phyloP scores from a whole-genome alignment of 768 basidiomycete species.

The Tricholoma hemisulphureum region DNA sequence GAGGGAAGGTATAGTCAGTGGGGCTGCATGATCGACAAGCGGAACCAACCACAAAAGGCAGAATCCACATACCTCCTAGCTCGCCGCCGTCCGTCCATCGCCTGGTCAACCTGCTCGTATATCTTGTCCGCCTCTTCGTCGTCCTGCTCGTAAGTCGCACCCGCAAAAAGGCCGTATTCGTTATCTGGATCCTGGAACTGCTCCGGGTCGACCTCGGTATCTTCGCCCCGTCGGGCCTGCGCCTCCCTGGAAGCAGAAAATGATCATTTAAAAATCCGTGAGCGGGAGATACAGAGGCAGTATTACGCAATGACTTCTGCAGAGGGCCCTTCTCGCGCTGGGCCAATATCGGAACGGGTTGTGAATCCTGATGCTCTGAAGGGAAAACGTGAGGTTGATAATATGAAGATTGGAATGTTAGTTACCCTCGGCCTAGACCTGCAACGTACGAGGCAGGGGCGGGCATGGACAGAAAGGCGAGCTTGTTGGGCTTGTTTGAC shows the following conservation, averaged over 20 bases:
- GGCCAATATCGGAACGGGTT: slow-evolving; percentile 97
- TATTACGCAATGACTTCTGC: slow-evolving; percentile 87
- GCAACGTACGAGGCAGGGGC: slow-evolving; percentile 97
- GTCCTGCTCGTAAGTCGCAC: slow-evolving; percentile 93
- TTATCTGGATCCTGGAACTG: slow-evolving; percentile 97
- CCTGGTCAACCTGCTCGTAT: slow-evolving; percentile 87
- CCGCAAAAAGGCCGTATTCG: slow-evolving; percentile 93
- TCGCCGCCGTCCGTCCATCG: slow-evolving; percentile 85
- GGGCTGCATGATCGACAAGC: slow-evolving; percentile 24
- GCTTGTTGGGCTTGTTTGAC: slow-evolving; percentile 62
- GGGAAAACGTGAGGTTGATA: slow-evolving; percentile 8
- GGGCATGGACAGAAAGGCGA: slow-evolving; percentile 87
- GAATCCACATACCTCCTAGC: slow-evolving; percentile 63
- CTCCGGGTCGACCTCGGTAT: slow-evolving; percentile 83
- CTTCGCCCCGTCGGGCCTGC: slow-evolving; percentile 83
- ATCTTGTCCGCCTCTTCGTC: slow-evolving; percentile 97
- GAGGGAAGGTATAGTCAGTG: slow-evolving; percentile 22
- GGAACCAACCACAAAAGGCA: slow-evolving; percentile 39
- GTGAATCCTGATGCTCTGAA: slow-evolving; percentile 93
- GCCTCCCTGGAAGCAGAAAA: slow-evolving; percentile 73
- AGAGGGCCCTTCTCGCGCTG: slow-evolving; percentile 91
- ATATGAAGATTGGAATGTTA: not conserved
- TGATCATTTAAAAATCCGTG: not conserved
- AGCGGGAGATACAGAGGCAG: slow-evolving; percentile 27
- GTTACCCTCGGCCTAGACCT: slow-evolving; percentile 92